These are phyloP conservation scores for Euphorbia pulcherrima DNA, from an alignment of 345 rosid species.

Conservation along the genomic window DNA sequence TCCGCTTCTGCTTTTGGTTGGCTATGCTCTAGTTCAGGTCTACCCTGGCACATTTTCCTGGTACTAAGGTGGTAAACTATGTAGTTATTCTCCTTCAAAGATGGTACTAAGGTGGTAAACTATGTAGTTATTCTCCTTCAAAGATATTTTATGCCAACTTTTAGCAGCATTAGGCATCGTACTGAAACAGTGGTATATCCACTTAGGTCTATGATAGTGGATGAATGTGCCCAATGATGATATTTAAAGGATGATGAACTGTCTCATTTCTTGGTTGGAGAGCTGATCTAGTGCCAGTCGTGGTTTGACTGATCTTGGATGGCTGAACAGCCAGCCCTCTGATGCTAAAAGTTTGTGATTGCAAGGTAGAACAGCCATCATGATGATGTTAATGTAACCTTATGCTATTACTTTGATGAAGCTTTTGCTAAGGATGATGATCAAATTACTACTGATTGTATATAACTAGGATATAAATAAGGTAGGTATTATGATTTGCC, in stretches of 20 bases:
- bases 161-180: not conserved
- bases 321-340: not conserved
- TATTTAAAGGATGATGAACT: not conserved
- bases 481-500: not conserved
- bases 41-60: not conserved
- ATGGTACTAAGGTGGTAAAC: not conserved
- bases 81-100: not conserved
- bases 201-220: not conserved
- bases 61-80: not conserved
- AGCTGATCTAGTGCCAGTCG: not conserved
- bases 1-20: not conserved
- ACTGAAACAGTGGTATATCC: not conserved
- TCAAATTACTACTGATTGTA: not conserved
- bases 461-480: not conserved
- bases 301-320: not conserved
- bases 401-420: not conserved
- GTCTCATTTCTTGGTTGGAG: not conserved
- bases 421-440: not conserved
- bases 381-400: not conserved
- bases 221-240: not conserved
- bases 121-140: not conserved
- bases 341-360: not conserved
- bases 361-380: not conserved
- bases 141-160: not conserved
- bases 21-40: not conserved